phyloP scores from a whole-genome alignment of 2,329 filamentous ascomycete species.

The Chaetomium strumarium region DNA sequence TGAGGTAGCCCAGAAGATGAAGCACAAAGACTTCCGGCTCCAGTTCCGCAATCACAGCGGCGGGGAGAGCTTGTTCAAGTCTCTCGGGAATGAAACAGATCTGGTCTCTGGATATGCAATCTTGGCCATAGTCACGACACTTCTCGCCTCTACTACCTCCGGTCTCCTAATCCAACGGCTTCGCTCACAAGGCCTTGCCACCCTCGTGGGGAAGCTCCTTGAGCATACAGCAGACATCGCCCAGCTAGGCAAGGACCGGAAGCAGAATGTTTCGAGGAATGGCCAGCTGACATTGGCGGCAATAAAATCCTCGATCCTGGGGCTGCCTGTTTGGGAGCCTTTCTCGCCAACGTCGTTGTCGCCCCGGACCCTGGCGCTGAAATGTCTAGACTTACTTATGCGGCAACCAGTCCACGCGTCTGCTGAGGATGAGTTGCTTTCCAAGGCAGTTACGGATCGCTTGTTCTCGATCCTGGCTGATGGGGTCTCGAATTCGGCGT shows the following conservation, averaged over 20 bases:
- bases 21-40: slow-evolving; percentile 56
- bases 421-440: slow-evolving; percentile 44
- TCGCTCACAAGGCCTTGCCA: slow-evolving; percentile 46
- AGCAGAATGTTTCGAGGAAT: slow-evolving; percentile 62
- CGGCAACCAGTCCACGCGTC: slow-evolving; percentile 44
- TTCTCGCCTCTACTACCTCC: slow-evolving; percentile 56
- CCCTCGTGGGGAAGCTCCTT: slow-evolving; percentile 53
- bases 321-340: slow-evolving; percentile 56
- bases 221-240: slow-evolving; percentile 48
- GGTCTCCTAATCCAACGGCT: slow-evolving; percentile 55
- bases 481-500: slow-evolving; percentile 29
- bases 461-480: slow-evolving; percentile 42
- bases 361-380: slow-evolving; percentile 58
- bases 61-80: slow-evolving; percentile 61
- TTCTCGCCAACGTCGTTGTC: slow-evolving; percentile 47
- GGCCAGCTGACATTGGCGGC: slow-evolving; percentile 50
- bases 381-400: slow-evolving; percentile 54
- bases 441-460: slow-evolving; percentile 41
- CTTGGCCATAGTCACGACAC: slow-evolving; percentile 55
- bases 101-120: slow-evolving; percentile 57
- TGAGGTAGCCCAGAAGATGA: slow-evolving; percentile 54
- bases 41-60: slow-evolving; percentile 71
- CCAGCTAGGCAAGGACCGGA: slow-evolving; percentile 57
- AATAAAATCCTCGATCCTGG: slow-evolving; percentile 48
- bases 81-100: slow-evolving; percentile 55